phyloP scores from a whole-genome alignment of 2,329 filamentous ascomycete species.

The Sclerotinia borealis region DNA sequence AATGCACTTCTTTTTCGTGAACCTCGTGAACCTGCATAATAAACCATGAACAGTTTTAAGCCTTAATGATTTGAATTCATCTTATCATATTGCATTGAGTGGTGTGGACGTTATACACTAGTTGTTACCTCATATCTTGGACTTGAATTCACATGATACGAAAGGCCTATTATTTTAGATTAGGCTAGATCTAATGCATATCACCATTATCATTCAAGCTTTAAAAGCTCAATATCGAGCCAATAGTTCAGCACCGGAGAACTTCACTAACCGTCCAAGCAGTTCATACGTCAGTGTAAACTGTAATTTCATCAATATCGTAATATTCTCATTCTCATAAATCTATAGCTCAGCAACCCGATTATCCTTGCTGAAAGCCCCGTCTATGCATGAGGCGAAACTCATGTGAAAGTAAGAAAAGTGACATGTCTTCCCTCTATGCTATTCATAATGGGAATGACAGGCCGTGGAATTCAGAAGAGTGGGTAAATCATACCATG shows the following conservation, averaged over 20 bases:
- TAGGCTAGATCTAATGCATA: not conserved
- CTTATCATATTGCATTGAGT: not conserved
- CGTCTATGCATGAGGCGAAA: not conserved
- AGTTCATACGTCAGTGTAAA: not conserved
- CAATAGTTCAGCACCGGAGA: not conserved
- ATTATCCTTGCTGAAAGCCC: not conserved
- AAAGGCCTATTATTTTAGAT: too few relatives aligned
- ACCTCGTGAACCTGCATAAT: conserved; percentile 1
- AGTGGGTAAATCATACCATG: not conserved
- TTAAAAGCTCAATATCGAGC: not conserved
- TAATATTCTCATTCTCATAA: not conserved
- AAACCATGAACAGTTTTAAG: not conserved
- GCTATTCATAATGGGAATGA: not conserved
- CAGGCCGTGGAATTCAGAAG: not conserved
- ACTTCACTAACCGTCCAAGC: not conserved
- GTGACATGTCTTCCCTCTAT: not conserved
- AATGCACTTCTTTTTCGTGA: too few relatives aligned
- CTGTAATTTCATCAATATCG: not conserved
- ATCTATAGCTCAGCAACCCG: not conserved
- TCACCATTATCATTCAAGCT: not conserved
- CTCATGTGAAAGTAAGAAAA: not conserved
- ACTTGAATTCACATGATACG: too few relatives aligned
- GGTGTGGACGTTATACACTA: not conserved
- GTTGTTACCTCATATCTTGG: too few relatives aligned
- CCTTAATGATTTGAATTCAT: not conserved